A percentile compares a stretch with the other conserved stretches of the same genome.
Evolutionary conservation across 129 eudicot genomes (phyloP).

Genomic region (carrot (Daucus carota)): DNA sequence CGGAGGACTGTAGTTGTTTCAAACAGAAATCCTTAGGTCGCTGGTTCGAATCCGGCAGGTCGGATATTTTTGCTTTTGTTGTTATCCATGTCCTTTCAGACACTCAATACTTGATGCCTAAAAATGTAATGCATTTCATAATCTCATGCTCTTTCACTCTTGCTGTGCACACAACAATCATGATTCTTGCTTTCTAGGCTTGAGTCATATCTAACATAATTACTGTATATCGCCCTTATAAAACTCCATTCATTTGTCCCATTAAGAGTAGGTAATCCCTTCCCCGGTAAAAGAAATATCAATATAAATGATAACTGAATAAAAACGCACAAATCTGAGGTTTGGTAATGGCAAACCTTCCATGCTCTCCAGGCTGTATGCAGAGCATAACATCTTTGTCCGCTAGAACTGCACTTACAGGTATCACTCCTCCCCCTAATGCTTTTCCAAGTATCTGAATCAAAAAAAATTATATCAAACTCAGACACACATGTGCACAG

Average conservation of each 20-base stretch:
- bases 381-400: constrained; percentile 97
- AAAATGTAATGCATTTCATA: no score
- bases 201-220: no score
- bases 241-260: no score
- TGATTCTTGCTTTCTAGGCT: no score
- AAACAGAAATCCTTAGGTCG: constrained; percentile 76
- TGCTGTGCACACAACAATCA: no score
- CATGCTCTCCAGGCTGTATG: constrained; percentile 96
- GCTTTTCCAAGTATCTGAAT: constrained; percentile 93
- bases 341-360: constrained; percentile 45
- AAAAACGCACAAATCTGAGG: neutral
- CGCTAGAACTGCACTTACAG: constrained; percentile 97
- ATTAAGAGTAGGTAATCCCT: no score
- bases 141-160: no score
- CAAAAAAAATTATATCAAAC: neutral
- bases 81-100: no score
- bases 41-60: constrained; percentile 99
- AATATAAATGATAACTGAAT: neutral
- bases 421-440: constrained; percentile 96
- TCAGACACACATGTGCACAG: neutral
- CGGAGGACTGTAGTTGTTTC: constrained; percentile 60
- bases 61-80: no score
- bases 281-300: neutral
- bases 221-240: no score
- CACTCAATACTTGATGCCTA: no score